phyloP scores from a whole-genome alignment of 257 asterid genomes.

The Lycium barbarum region DNA sequence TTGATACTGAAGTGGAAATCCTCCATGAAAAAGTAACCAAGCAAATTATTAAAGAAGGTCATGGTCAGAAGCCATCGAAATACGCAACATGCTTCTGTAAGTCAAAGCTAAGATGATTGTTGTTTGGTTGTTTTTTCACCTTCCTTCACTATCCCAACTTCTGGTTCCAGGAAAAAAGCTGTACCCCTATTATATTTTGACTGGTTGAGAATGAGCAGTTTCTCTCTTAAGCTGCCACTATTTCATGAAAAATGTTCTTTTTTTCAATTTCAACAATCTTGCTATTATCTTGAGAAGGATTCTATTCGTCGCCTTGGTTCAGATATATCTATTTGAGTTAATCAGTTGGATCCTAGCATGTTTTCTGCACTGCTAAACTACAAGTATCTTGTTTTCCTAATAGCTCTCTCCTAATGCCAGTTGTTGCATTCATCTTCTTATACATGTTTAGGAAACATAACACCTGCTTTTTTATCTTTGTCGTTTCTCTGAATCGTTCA shows the following conservation, averaged over 20 bases:
- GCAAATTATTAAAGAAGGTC: conserved; percentile 89
- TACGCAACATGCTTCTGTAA: conserved; percentile 95
- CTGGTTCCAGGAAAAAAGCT: conserved; percentile 1
- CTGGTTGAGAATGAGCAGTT: not conserved
- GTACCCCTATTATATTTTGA: conserved; percentile 14
- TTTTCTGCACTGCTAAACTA: not conserved
- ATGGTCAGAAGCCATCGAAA: conserved; percentile 93
- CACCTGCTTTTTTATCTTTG: not conserved
- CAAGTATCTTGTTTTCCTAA: not conserved
- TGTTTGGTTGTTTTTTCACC: not conserved
- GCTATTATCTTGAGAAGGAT: conserved; percentile 5
- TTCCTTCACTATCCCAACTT: not conserved
- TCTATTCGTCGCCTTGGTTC: not conserved
- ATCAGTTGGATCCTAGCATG: not conserved
- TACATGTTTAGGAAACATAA: conserved; percentile 5
- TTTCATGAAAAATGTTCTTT: not conserved
- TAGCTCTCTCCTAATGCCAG: not conserved
- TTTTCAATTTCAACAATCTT: not conserved
- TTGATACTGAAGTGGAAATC: conserved; percentile 70
- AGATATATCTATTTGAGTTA: conserved; percentile 1
- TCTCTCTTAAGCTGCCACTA: not conserved
- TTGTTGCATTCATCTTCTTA: conserved; percentile 20
- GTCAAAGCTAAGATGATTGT: conserved; percentile 36
- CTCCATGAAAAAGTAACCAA: conserved; percentile 90
- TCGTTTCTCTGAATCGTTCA: not conserved